Evolutionary conservation across 2,329 filamentous ascomycete species (phyloP).

Genomic region (Fusarium xyrophilum): DNA sequence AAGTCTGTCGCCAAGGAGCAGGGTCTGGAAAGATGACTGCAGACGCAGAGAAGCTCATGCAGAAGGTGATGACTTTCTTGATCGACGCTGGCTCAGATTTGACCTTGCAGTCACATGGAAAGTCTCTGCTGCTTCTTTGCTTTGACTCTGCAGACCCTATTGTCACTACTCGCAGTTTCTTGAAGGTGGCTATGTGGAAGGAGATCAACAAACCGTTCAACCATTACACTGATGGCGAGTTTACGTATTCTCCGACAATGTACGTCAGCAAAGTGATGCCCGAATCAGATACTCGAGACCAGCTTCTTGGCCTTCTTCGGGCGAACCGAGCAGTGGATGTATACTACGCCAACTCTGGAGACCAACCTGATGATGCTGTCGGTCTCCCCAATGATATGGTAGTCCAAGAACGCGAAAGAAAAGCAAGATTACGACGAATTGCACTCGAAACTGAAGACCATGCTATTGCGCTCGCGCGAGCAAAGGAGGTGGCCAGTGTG

Average conservation of each 20-base stretch:
- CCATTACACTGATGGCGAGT: conserved; percentile 58
- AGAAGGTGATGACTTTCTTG: conserved; percentile 63
- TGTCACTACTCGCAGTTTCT: conserved; percentile 61
- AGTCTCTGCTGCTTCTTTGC: conserved; percentile 66
- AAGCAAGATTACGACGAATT: conserved; percentile 54
- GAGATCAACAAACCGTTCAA: conserved; percentile 67
- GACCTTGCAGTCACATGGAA: conserved; percentile 61
- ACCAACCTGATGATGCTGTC: conserved; percentile 60
- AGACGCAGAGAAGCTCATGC: conserved; percentile 60
- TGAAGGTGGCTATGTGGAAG: conserved; percentile 71
- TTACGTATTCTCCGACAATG: conserved; percentile 70
- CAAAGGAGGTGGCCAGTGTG: conserved; percentile 58
- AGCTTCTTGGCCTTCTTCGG: conserved; percentile 57
- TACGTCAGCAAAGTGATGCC: conserved; percentile 61
- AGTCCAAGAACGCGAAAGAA: conserved; percentile 58
- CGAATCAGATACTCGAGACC: conserved; percentile 48
- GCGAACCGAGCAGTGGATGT: conserved; percentile 61
- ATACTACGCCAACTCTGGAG: conserved; percentile 60
- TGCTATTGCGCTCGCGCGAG: conserved; percentile 54
- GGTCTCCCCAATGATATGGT: conserved; percentile 60
- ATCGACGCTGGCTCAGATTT: conserved; percentile 65
- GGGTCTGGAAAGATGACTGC: conserved; percentile 53
- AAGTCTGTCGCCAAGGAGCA: conserved; percentile 66
- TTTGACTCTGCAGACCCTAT: conserved; percentile 64
- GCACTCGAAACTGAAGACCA: conserved; percentile 59